A percentile compares a stretch with the other conserved stretches of the same genome.
Conservation (phyloP, 192 early-diverging fungal genomes). For the Podila verticillata region DNA sequence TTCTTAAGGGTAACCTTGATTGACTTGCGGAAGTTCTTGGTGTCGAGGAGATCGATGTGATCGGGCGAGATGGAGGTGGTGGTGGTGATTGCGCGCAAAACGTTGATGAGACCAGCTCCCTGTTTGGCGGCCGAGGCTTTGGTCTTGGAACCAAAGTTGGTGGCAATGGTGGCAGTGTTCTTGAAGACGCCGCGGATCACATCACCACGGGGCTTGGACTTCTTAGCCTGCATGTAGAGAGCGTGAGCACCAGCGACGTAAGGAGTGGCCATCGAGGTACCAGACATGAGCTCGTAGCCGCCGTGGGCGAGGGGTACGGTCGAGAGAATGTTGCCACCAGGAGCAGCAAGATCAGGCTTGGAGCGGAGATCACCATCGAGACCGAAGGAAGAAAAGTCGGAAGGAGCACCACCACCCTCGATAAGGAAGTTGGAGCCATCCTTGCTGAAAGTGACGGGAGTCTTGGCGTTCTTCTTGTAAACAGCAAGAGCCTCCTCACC, state of each 20-base stretch:
- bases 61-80: slow-evolving; percentile 51
- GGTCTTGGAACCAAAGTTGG: slow-evolving; percentile 27
- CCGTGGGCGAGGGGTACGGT: slow-evolving; percentile 55
- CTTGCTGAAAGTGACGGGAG: slow-evolving; percentile 15
- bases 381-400: slow-evolving; percentile 72
- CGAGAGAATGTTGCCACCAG: slow-evolving; percentile 67
- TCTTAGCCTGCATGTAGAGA: slow-evolving; percentile 53
- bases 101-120: slow-evolving; percentile 66
- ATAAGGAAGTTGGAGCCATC: slow-evolving; percentile 1
- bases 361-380: slow-evolving; percentile 68
- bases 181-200: slow-evolving; percentile 29
- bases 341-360: slow-evolving; percentile 63
- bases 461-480: slow-evolving; percentile 24
- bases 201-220: slow-evolving; percentile 11
- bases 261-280: slow-evolving; percentile 73
- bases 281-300: slow-evolving; percentile 55
- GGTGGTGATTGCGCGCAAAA: slow-evolving; percentile 52
- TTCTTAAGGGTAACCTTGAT: slow-evolving; percentile 54
- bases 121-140: slow-evolving; percentile 46
- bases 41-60: slow-evolving; percentile 62
- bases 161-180: slow-evolving; percentile 27
- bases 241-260: slow-evolving; percentile 61
- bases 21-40: slow-evolving; percentile 33
- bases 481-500: slow-evolving; percentile 43
- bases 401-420: slow-evolving; percentile 57